Conservation (phyloP, 2,329 filamentous ascomycete genomes). For the Polytolypa hystricis region DNA sequence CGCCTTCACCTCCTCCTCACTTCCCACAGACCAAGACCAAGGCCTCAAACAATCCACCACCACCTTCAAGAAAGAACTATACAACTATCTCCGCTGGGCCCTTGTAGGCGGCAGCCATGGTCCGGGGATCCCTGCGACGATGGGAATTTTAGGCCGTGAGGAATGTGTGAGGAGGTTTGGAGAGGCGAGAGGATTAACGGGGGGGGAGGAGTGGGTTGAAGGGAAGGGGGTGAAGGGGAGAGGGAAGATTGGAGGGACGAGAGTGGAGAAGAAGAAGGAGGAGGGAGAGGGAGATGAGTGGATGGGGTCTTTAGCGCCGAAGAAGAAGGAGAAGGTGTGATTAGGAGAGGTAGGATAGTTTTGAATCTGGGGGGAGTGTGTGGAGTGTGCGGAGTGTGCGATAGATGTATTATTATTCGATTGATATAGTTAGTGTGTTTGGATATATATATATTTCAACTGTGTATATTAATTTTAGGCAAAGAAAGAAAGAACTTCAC, state of each 20-base stretch:
- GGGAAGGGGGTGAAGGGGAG: slow-evolving; percentile 6
- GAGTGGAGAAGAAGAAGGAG: slow-evolving; percentile 1
- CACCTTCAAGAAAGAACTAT: slow-evolving; percentile 36
- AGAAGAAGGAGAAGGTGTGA: neutral
- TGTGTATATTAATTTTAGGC: neutral
- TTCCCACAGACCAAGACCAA: slow-evolving; percentile 16
- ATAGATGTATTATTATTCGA: neutral
- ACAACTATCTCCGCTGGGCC: slow-evolving; percentile 48
- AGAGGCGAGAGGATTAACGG: slow-evolving; percentile 27
- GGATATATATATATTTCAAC: too few relatives aligned
- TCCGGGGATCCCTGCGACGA: slow-evolving; percentile 41
- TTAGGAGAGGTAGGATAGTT: neutral
- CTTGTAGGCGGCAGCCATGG: slow-evolving; percentile 43
- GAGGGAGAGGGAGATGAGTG: slow-evolving; percentile 4
- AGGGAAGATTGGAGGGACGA: neutral
- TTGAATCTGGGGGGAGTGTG: neutral
- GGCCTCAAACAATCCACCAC: slow-evolving; percentile 16
- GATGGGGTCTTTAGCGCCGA: slow-evolving; percentile 10
- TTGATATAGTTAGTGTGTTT: too few relatives aligned
- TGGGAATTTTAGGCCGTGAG: slow-evolving; percentile 45
- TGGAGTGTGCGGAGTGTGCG: too few relatives aligned
- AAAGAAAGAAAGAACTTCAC: too few relatives aligned
- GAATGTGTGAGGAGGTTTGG: slow-evolving; percentile 38
- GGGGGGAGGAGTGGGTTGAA: slow-evolving; percentile 13
- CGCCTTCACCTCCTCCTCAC: slow-evolving; percentile 16